Base-by-base conservation (phyloP, 2,329 filamentous ascomycete species). In the Lanzia echinophila region DNA sequence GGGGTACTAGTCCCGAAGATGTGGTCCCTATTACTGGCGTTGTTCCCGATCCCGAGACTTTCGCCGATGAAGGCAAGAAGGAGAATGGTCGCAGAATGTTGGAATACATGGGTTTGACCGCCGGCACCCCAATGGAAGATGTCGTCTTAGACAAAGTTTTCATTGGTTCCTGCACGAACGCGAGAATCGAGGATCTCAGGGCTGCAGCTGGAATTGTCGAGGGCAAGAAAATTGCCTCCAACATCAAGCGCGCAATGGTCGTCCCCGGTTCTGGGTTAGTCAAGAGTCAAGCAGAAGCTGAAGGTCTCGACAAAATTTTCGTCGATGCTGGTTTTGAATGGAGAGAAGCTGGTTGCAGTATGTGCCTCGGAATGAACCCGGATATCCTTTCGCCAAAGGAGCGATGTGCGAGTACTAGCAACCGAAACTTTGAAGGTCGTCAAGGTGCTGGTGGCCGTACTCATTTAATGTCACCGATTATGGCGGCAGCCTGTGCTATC, bases 341-440 rank as follows among this genome's bases (percentile, higher is more conserved):
- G 92, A 84, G 94, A 69, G 94, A 99, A 75, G 94, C 94, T 62
- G 94, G 94, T 47, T 99, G 94, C 81, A 95, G 89, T 59, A 99
- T 99, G 94, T 97, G 94, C 70, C 80, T 99, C 53, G 94, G 94
- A 69, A 99, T 99, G 92, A 99, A 99, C 77, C 92, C 94, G 0
- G 94, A 99, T 70, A 97, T 99, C 60, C 81, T 97, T 45, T 84
- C 90, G 2, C 91, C 94, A 51, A 82, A 87, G 70, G 94, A 99
- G 74, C 86, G 94, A 66, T 97, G 94, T 69, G 94, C 94, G 41
- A 92, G 87, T 68, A 97, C 94, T 47, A 95, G 89, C 59, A 97
- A 97, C 75, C 88, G 94, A 65, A 97, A 97, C 73, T 97, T 97
- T 63, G 94, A 97, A 71, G 94, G 94, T 58, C 86, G 94, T 60